These are phyloP conservation scores for Nannizziopsis barbatae DNA, from an alignment of 2,329 filamentous ascomycete genomes.

Conservation along the genomic window DNA sequence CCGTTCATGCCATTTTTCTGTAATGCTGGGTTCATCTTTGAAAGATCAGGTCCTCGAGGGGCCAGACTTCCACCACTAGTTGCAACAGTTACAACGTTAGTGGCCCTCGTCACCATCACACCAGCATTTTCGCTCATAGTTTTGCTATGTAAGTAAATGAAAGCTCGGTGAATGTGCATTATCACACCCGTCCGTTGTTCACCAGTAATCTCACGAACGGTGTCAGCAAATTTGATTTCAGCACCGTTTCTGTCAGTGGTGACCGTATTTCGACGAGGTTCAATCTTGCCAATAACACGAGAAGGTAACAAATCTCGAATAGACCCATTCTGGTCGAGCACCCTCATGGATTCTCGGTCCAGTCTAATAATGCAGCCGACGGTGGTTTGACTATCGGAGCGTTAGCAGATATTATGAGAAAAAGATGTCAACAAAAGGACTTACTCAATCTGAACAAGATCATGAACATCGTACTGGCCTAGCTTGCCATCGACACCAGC, in stretches of 20 bases:
- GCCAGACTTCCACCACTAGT: constrained; percentile 76
- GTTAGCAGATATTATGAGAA: background rate
- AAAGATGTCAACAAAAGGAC: constrained; percentile 21
- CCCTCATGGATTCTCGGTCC: constrained; percentile 79
- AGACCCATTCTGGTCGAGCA: constrained; percentile 83
- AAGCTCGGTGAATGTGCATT: constrained; percentile 87
- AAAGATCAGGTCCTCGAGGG: constrained; percentile 60
- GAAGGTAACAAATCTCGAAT: constrained; percentile 74
- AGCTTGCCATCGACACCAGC: constrained; percentile 70
- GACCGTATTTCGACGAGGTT: constrained; percentile 69
- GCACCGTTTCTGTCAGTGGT: constrained; percentile 88
- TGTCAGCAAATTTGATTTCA: constrained; percentile 84
- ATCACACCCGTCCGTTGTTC: constrained; percentile 81
- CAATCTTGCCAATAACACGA: constrained; percentile 81
- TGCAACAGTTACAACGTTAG: constrained; percentile 80
- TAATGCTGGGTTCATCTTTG: constrained; percentile 83
- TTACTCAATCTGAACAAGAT: constrained; percentile 84
- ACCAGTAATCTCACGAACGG: constrained; percentile 78
- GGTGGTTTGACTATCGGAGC: constrained; percentile 53
- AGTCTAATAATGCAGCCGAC: constrained; percentile 92
- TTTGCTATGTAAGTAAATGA: constrained; percentile 78
- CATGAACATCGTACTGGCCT: constrained; percentile 85
- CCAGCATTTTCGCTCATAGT: constrained; percentile 75
- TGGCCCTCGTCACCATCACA: constrained; percentile 76
- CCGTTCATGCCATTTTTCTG: constrained; percentile 54